A percentile compares a stretch with the other conserved stretches of the same genome.
phyloP scores from a whole-genome alignment of 2,329 filamentous ascomycete species.

The Alternaria ethzedia region DNA sequence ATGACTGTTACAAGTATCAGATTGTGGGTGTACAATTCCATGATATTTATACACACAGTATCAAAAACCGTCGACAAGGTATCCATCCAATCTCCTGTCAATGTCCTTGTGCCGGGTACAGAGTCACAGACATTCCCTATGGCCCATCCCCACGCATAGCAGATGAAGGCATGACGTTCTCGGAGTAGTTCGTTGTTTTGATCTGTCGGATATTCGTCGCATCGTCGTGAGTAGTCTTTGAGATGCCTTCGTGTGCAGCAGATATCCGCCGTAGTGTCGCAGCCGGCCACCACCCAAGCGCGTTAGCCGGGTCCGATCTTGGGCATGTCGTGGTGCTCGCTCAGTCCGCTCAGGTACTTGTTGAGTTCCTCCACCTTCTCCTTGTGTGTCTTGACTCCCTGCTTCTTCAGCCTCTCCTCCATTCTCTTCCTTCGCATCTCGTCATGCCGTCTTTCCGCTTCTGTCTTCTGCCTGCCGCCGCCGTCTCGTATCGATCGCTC shows the following conservation, averaged over 20 bases:
- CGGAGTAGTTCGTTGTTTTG: background rate
- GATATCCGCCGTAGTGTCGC: background rate
- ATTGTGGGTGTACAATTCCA: background rate
- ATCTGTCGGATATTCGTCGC: background rate
- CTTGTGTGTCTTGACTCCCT: slow-evolving; percentile 95
- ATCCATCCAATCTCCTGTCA: background rate
- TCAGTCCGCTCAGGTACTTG: slow-evolving; percentile 86
- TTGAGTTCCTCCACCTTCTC: slow-evolving; percentile 96
- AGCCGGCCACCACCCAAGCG: background rate
- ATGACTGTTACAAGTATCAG: background rate
- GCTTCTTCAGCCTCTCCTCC: slow-evolving; percentile 78
- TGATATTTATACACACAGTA: background rate
- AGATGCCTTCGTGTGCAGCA: background rate
- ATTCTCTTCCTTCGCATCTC: slow-evolving; percentile 82
- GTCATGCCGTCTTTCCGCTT: slow-evolving; percentile 80
- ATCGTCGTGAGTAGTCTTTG: background rate
- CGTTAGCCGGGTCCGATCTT: slow-evolving; percentile 63
- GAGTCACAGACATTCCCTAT: background rate
- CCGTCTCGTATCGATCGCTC: slow-evolving; percentile 33
- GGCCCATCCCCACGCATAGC: background rate
- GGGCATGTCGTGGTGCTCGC: slow-evolving; percentile 95
- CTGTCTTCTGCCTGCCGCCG: slow-evolving; percentile 70
- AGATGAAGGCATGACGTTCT: background rate
- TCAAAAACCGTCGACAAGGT: background rate
- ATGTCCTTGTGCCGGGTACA: background rate